phyloP scores from a whole-genome alignment of 164 flowering plant genomes.

The Kalanchoe fedtschenkoi region DNA sequence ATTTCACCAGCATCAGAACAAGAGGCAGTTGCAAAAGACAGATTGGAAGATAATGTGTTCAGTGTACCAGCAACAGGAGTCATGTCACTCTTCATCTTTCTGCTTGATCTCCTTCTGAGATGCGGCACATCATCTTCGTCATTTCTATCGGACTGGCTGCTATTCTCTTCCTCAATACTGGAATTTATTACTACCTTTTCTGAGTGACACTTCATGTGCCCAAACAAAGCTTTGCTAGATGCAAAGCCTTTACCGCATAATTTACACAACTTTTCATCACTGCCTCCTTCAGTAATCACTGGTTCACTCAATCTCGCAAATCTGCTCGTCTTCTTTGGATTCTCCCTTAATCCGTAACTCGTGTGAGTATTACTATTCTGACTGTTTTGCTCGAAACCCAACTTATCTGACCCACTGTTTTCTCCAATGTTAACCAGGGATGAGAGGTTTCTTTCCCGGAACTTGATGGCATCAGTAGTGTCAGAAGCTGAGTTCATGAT shows the following conservation, averaged over 20 bases:
- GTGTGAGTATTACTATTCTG: slow-evolving; percentile 2
- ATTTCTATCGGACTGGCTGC: background rate
- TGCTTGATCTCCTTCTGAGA: slow-evolving; percentile 23
- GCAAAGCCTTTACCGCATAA: slow-evolving; percentile 40
- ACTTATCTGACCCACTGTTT: background rate
- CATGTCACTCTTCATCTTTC: slow-evolving; percentile 26
- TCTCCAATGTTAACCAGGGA: background rate
- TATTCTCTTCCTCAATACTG: slow-evolving; percentile 20
- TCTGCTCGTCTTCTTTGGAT: slow-evolving; percentile 44
- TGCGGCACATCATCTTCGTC: background rate
- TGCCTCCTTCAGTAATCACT: too few species aligned
- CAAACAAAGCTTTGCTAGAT: slow-evolving; percentile 43
- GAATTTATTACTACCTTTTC: slow-evolving; percentile 16
- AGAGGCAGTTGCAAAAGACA: slow-evolving; percentile 16
- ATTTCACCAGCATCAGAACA: slow-evolving; percentile 27
- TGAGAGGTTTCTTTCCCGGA: background rate
- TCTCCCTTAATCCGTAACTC: slow-evolving; percentile 57
- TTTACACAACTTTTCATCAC: slow-evolving; percentile 19
- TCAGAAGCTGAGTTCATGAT: slow-evolving; percentile 18
- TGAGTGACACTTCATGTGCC: slow-evolving; percentile 46
- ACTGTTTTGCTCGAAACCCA: background rate
- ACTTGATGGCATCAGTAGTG: background rate
- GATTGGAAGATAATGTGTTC: slow-evolving; percentile 23
- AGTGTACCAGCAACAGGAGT: slow-evolving; percentile 6
- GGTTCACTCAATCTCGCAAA: slow-evolving; percentile 18